Conservation (phyloP, 2,329 filamentous ascomycete species). For the Aspergillus pseudonomiae region DNA sequence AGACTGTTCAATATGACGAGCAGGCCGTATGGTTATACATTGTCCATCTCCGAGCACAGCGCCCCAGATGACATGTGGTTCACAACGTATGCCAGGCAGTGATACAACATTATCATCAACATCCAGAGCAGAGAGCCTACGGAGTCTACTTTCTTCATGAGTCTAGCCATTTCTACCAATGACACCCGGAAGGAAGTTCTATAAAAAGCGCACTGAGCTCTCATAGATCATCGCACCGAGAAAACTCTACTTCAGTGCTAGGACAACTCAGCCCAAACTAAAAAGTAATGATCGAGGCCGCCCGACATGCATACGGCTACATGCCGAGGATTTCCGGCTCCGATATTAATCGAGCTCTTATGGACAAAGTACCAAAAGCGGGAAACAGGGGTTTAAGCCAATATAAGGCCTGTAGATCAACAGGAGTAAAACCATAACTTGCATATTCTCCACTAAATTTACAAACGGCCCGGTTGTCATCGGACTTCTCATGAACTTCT, state of each 20-base stretch:
- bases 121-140: not conserved
- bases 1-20: too few relatives aligned
- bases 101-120: not conserved
- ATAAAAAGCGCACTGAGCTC: not conserved
- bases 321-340: not conserved
- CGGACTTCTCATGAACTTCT: not conserved
- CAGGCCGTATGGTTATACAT: not conserved
- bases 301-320: not conserved
- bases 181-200: not conserved
- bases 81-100: not conserved
- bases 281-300: not conserved
- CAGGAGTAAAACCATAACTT: not conserved
- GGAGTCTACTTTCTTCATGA: not conserved
- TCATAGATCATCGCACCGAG: not conserved
- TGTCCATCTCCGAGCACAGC: not conserved
- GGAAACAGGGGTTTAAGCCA: not conserved
- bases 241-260: not conserved
- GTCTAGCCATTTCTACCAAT: not conserved
- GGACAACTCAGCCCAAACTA: not conserved
- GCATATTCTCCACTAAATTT: not conserved
- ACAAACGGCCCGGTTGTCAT: not conserved
- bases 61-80: not conserved
- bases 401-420: not conserved
- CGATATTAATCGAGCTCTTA: not conserved
- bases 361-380: not conserved